phyloP scores from a whole-genome alignment of 352 stramenopile genomes.

The Globisporangium rhizosaccharum region DNA sequence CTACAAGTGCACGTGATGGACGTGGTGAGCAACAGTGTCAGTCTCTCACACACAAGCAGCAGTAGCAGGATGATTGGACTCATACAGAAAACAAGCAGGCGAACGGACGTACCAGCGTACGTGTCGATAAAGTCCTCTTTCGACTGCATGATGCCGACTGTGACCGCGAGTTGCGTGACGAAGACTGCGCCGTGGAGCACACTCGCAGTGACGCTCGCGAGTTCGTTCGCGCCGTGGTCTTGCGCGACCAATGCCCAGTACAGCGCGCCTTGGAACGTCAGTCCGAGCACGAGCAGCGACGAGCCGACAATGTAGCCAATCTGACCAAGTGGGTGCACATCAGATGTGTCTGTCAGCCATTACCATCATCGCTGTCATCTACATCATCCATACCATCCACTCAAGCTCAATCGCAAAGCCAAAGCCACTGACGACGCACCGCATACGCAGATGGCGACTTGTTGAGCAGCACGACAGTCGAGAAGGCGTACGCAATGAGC shows the following conservation, averaged over 20 bases:
- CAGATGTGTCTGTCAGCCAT: neutral
- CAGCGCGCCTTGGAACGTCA: slow-evolving; percentile 60
- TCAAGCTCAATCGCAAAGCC: too few species aligned
- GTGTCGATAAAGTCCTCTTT: slow-evolving; percentile 85
- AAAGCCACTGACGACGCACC: slow-evolving; percentile 20
- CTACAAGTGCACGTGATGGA: slow-evolving; percentile 13
- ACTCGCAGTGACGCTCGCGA: slow-evolving; percentile 40
- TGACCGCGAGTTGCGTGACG: slow-evolving; percentile 51
- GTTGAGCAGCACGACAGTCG: slow-evolving; percentile 72
- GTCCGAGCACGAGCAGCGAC: slow-evolving; percentile 56
- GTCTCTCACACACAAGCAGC: neutral
- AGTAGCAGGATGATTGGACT: neutral
- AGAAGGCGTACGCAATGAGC: slow-evolving; percentile 69
- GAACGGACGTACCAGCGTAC: slow-evolving; percentile 50
- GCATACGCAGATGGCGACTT: slow-evolving; percentile 77
- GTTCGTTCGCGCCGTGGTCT: slow-evolving; percentile 22
- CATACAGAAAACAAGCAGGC: neutral
- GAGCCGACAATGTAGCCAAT: slow-evolving; percentile 70
- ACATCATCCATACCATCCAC: too few species aligned
- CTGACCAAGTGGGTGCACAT: slow-evolving; percentile 19
- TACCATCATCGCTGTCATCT: neutral
- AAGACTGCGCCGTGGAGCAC: slow-evolving; percentile 53
- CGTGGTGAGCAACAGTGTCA: neutral
- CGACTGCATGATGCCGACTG: slow-evolving; percentile 55
- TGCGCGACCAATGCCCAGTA: slow-evolving; percentile 62